Evolutionary conservation across 2,329 filamentous ascomycete genomes (phyloP).

Genomic region (Calonectria pseudoreteaudii): DNA sequence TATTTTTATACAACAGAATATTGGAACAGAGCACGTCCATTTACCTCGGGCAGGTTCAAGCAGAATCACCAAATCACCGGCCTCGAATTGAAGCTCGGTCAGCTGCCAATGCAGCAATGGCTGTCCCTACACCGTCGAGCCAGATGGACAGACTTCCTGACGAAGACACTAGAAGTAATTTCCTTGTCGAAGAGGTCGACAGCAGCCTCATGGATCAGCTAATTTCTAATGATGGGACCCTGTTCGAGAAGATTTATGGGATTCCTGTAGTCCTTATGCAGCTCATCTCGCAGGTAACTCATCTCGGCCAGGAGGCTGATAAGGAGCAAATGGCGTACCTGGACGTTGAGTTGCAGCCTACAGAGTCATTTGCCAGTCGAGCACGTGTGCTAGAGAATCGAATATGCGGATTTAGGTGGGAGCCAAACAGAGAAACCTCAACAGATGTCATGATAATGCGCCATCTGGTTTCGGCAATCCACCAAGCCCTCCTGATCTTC

Average conservation of each 20-base stretch:
- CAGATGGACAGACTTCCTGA: too few species aligned
- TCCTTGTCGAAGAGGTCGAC: not conserved
- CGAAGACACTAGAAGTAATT: too few species aligned
- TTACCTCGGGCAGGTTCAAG: not conserved
- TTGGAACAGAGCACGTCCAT: not conserved
- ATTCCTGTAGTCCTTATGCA: not conserved
- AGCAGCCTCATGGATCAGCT: not conserved
- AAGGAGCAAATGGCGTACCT: not conserved
- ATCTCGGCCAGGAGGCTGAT: not conserved
- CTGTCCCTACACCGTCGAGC: not conserved
- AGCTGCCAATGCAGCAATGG: not conserved
- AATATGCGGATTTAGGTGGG: not conserved
- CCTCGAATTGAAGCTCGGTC: too few species aligned
- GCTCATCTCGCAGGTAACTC: not conserved
- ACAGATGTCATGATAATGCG: not conserved
- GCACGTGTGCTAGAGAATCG: not conserved
- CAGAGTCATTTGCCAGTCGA: not conserved
- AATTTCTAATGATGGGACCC: not conserved
- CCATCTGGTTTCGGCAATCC: not conserved
- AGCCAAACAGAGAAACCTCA: not conserved
- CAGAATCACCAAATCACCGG: too few species aligned
- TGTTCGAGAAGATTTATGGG: not conserved
- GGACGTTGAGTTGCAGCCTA: not conserved
- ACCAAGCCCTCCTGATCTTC: not conserved
- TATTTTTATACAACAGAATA: not conserved